phyloP scores from a whole-genome alignment of 306 rosid species.

The Malus orientalis region DNA sequence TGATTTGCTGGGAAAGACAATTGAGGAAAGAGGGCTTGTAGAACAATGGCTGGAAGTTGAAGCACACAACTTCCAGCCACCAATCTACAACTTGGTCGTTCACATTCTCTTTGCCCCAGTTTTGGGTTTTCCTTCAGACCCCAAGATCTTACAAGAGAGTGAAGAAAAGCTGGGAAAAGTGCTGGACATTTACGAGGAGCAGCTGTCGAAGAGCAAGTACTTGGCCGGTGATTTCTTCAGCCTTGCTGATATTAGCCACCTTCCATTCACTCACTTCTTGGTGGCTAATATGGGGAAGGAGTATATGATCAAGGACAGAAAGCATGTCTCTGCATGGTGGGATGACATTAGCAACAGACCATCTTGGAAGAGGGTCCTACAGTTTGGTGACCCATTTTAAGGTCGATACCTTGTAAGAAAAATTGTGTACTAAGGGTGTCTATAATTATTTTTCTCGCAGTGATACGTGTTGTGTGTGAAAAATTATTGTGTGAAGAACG shows the following conservation, averaged over 20 bases:
- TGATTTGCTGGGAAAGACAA: slow-evolving; percentile 34
- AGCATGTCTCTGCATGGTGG: slow-evolving; percentile 40
- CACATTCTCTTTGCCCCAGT: slow-evolving; percentile 12
- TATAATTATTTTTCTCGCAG: neutral
- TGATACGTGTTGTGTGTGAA: neutral
- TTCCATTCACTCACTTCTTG: slow-evolving; percentile 36
- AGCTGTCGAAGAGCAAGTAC: slow-evolving; percentile 45
- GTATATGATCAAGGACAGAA: slow-evolving; percentile 21
- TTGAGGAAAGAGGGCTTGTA: slow-evolving; percentile 42
- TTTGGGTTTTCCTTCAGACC: slow-evolving; percentile 14
- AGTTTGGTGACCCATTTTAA: neutral
- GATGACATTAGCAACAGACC: slow-evolving; percentile 38
- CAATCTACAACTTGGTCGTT: slow-evolving; percentile 8
- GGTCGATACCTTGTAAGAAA: neutral
- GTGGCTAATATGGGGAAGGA: slow-evolving; percentile 25
- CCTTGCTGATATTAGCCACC: slow-evolving; percentile 44
- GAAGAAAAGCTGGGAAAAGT: slow-evolving; percentile 39
- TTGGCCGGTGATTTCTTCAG: slow-evolving; percentile 51
- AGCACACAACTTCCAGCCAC: slow-evolving; percentile 24
- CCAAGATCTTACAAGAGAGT: slow-evolving; percentile 35
- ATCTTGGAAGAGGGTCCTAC: slow-evolving; percentile 34
- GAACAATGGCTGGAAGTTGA: slow-evolving; percentile 61
- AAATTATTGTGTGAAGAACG: neutral
- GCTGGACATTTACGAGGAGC: slow-evolving; percentile 45
- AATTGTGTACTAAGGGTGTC: neutral